A percentile compares a stretch with the other conserved stretches of the same genome.
Conservation (phyloP, 805 yeast species). For the Candida schatavii region DNA sequence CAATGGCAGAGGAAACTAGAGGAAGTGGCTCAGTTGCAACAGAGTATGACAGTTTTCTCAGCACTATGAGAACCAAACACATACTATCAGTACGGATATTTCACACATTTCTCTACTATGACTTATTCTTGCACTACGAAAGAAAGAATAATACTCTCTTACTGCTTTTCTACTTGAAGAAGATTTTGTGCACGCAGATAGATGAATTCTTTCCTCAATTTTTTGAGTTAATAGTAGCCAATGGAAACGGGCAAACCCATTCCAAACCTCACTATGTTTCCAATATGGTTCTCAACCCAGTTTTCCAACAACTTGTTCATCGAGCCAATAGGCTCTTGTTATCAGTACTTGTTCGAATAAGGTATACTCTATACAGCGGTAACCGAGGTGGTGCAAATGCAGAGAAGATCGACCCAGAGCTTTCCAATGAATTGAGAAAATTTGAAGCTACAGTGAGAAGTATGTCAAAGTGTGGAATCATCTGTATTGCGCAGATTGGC, state of each 20-base stretch:
- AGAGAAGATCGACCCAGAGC: neutral
- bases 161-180: conserved; percentile 14
- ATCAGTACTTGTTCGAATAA: conserved; percentile 9
- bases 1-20: neutral
- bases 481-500: conserved; percentile 12
- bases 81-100: conserved; percentile 11
- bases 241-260: conserved; percentile 1
- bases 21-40: conserved; percentile 6
- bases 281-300: neutral
- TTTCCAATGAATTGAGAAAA: neutral
- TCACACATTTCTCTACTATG: conserved; percentile 11
- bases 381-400: neutral
- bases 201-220: conserved; percentile 12
- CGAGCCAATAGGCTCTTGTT: conserved; percentile 10
- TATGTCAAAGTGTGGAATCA: conserved; percentile 8
- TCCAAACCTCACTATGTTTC: neutral
- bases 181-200: conserved; percentile 8
- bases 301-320: conserved; percentile 7
- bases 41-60: neutral
- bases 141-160: conserved; percentile 3
- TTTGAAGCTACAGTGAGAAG: conserved; percentile 3
- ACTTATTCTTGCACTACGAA: conserved; percentile 15
- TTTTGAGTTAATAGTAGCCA: conserved; percentile 10
- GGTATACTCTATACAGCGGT: neutral
- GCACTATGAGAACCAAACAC: conserved; percentile 3